A percentile compares a stretch with the other conserved stretches of the same genome.
Conservation (phyloP, 2,329 filamentous ascomycete genomes). For the Verticillium albo-atrum region DNA sequence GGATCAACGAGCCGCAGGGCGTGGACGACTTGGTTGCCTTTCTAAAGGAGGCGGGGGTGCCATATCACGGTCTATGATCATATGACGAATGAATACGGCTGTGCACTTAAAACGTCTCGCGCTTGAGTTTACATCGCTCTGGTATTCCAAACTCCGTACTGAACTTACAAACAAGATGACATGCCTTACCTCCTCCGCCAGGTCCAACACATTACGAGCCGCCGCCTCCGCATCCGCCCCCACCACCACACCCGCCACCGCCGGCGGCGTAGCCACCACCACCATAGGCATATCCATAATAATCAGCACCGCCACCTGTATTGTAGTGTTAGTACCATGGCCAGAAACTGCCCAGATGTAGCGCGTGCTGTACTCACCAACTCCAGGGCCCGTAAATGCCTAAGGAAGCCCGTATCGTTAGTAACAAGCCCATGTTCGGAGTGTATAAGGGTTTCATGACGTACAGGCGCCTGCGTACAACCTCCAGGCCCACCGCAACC, state of each 20-base stretch:
- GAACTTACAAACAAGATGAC: not conserved
- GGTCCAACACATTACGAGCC: not conserved
- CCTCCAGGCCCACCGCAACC: constrained; percentile 37
- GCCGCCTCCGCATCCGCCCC: constrained; percentile 9
- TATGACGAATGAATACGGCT: too few species aligned
- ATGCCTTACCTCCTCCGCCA: not conserved
- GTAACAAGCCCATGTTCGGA: constrained; percentile 2
- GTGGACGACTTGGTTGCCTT: constrained; percentile 17
- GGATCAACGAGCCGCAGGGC: constrained; percentile 20
- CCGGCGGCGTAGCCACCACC: constrained; percentile 14
- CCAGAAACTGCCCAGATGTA: not conserved
- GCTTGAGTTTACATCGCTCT: too few species aligned
- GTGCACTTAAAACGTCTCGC: too few species aligned
- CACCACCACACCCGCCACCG: constrained; percentile 13
- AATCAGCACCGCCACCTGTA: not conserved
- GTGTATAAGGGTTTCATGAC: constrained; percentile 16
- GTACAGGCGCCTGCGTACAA: constrained; percentile 1
- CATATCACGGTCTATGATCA: not conserved
- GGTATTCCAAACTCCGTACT: too few species aligned
- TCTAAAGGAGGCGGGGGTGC: constrained; percentile 1
- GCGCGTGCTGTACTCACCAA: not conserved
- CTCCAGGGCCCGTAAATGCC: not conserved
- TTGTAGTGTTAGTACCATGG: not conserved
- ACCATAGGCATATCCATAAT: constrained; percentile 7
- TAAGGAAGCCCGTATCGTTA: not conserved